Conservation (phyloP, 768 basidiomycete species). For the Harrya chromipes region DNA sequence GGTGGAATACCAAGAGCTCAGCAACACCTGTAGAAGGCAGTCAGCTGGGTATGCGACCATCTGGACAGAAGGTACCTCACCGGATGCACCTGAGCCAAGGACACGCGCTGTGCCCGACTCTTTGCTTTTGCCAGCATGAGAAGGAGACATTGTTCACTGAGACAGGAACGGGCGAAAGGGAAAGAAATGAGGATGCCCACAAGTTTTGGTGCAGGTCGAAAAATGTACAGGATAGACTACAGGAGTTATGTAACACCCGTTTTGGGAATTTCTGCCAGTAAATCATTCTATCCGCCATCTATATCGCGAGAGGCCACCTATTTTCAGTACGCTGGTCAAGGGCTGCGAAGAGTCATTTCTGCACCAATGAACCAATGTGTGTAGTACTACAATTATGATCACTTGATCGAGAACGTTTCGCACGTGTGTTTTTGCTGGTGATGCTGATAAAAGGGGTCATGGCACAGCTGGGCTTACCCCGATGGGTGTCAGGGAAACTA, state of each 20-base stretch:
- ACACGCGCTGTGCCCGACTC: constrained; percentile 91
- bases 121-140: constrained; percentile 46
- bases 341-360: no score
- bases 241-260: constrained; percentile 24
- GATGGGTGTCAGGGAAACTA: no score
- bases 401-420: no score
- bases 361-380: no score
- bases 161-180: neutral
- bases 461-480: no score
- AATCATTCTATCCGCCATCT: no score
- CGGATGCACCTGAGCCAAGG: constrained; percentile 89
- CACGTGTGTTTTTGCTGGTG: no score
- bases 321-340: no score
- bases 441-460: no score
- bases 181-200: neutral
- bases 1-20: constrained; percentile 93
- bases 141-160: constrained; percentile 43
- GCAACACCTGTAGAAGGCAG: constrained; percentile 64
- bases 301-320: no score
- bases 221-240: neutral
- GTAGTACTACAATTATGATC: no score
- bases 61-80: constrained; percentile 35
- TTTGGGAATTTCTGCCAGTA: constrained; percentile 16
- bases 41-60: neutral
- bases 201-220: neutral